Base-by-base conservation (phyloP, 2,329 filamentous ascomycete species). In the Thelonectria discophora region DNA sequence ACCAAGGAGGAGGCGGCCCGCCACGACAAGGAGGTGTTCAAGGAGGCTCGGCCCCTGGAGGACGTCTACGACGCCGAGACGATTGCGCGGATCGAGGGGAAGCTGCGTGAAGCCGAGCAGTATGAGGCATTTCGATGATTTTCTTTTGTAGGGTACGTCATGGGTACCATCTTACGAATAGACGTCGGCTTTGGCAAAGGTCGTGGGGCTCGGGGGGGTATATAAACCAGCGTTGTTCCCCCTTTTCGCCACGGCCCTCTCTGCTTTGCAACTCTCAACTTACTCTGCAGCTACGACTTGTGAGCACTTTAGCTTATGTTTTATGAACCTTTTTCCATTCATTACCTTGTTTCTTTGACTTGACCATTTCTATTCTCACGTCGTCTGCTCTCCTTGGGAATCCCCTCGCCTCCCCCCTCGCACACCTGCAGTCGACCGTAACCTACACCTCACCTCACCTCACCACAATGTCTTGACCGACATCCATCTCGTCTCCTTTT, bases 1-100 rank as follows among this genome's bases (percentile, higher is more conserved):
- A 97, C 94, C 1, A 97, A 94, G 75, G 94, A 97, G 63, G 94
- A 97, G 77, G 92, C 91, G 3, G 79, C 83, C 15, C 83, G 86
- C 60, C 95, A 99, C 76, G 92, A 96, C 74, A 91, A 88, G 75
- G 82, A 92, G 72, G 84, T 98, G 1, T 80, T 98, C 46, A 89
- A 86, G 69, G 91, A 86, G 0, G 85, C 83, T 1, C 91, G 89
- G 78, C 77, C 74, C 9, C 81, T 87, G 0, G 89, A 91, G 66
- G 89, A 94, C 1, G 65, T 97, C 24, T 99, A 97, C 73, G 88
- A 90, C 70, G 73, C 77, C 15, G 85, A 86, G 30, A 88, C 90
- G 0, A 79, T 97, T 51, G 82, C 86, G 58, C 81, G 83, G 60
- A 90, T 97, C 2, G 86, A 90, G 72, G 79, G 80, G 65, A 86